Evolutionary conservation across 2,329 filamentous ascomycete genomes (phyloP).

Genomic region (Talaromyces sp.): DNA sequence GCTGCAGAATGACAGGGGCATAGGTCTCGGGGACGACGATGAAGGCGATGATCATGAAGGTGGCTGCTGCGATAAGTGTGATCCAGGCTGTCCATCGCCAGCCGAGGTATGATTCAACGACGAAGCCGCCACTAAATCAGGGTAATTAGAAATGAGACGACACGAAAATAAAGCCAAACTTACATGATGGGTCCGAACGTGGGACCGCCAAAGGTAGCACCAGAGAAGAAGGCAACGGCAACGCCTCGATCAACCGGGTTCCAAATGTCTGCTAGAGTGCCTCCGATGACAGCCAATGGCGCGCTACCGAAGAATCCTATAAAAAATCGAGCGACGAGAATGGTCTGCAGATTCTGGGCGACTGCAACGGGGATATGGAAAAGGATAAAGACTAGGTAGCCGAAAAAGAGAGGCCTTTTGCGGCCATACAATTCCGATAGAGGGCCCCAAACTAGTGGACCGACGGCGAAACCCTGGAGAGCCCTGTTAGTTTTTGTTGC

Average conservation of each 20-base stretch:
- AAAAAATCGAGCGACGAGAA: slow-evolving; percentile 53
- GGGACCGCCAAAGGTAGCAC: slow-evolving; percentile 48
- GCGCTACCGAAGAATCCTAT: slow-evolving; percentile 50
- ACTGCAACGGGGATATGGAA: slow-evolving; percentile 55
- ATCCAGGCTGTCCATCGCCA: slow-evolving; percentile 59
- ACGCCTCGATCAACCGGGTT: slow-evolving; percentile 44
- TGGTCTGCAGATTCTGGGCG: slow-evolving; percentile 50
- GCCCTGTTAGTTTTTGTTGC: neutral
- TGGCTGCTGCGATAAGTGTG: slow-evolving; percentile 45
- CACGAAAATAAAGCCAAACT: slow-evolving; percentile 1
- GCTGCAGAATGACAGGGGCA: slow-evolving; percentile 43
- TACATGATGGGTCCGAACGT: slow-evolving; percentile 45
- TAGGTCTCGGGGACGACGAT: slow-evolving; percentile 50
- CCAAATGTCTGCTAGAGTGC: slow-evolving; percentile 49
- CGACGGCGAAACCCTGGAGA: slow-evolving; percentile 35
- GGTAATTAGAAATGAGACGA: neutral
- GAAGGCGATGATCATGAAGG: slow-evolving; percentile 41
- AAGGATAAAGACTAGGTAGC: slow-evolving; percentile 46
- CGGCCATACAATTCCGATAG: slow-evolving; percentile 49
- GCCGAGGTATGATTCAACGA: slow-evolving; percentile 46
- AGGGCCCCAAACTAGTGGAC: slow-evolving; percentile 40
- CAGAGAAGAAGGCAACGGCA: slow-evolving; percentile 43
- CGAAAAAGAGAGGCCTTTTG: slow-evolving; percentile 45
- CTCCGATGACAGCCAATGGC: slow-evolving; percentile 49
- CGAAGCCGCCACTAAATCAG: slow-evolving; percentile 40